Conservation (phyloP, 352 stramenopile genomes). For the Globisporangium middletonii region DNA sequence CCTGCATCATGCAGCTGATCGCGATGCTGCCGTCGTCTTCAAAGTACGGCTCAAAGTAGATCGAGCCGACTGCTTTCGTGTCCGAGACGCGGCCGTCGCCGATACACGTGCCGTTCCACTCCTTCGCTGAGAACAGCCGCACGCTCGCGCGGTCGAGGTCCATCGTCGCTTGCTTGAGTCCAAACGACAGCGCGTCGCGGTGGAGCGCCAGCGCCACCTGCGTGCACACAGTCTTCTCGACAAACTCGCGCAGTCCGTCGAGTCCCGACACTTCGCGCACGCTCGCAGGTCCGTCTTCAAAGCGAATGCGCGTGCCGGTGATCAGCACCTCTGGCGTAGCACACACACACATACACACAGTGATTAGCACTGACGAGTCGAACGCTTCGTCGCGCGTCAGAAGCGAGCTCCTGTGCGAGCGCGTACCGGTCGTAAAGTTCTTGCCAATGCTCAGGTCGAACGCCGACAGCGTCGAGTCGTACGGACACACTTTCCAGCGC, state of each 20-base stretch:
- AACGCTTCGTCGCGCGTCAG: background rate
- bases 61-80: constrained; percentile 49
- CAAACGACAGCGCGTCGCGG: constrained; percentile 63
- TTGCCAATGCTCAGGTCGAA: constrained; percentile 84
- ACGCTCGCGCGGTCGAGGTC: constrained; percentile 75
- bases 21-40: constrained; percentile 36
- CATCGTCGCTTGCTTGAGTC: constrained; percentile 70
- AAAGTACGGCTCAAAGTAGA: constrained; percentile 77
- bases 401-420: background rate
- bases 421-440: constrained; percentile 64
- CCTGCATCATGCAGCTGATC: constrained; percentile 72
- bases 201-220: constrained; percentile 68
- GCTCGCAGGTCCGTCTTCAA: constrained; percentile 52
- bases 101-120: constrained; percentile 81
- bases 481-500: constrained; percentile 77
- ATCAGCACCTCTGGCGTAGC: constrained; percentile 56
- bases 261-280: constrained; percentile 60
- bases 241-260: constrained; percentile 51
- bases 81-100: constrained; percentile 82
- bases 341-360: background rate
- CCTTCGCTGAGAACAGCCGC: constrained; percentile 61
- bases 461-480: constrained; percentile 67
- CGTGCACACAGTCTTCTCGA: constrained; percentile 71
- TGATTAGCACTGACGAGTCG: background rate
- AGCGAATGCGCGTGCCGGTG: constrained; percentile 65